Base-by-base conservation (phyloP, 2,329 filamentous ascomycete genomes). In the Sporothrix protearum region DNA sequence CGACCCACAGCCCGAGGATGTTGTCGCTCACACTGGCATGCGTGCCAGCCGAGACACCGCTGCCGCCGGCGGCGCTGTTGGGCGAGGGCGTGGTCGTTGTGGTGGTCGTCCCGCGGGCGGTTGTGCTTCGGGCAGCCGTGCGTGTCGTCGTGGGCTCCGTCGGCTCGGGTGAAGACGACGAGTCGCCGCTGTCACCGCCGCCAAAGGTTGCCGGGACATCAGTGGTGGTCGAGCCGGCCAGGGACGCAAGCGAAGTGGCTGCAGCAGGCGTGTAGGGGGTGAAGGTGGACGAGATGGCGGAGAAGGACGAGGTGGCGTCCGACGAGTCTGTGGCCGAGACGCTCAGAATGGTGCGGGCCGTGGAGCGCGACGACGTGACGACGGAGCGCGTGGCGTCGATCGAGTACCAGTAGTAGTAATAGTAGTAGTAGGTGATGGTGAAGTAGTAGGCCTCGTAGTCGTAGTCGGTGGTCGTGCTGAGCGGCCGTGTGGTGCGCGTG, bases 371-470 rank as follows among this genome's bases (percentile, higher is more conserved):
- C 10, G 73, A 76, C 2, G 76, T 77, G 33, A 77, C 75, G 53
- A 76, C 67, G 9, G 72, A 75, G 51, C 71, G 73, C 12, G 74
- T 72, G 49, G 75, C 75, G 25, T 74, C 70, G 39, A 73, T 59
- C n/a, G 28, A 67, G 74, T 74, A 76, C 69, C 72, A 75, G 74
- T 74, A 77, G 73, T 78, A 77, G 68, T 75, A 77, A 53, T 74
- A 76, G 72, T 76, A 77, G 39, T 70, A 75, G 73, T 73, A 77
- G 39, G 74, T 76, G 28, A 75, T 64, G 22, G 75, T 77, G 64
- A 75, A 77, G 71, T 75, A 75, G 68, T 77, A 77, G 53, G 72
- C 72, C 9, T 55, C 71, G 72, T 71, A 73, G 12, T 69, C 68
- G 25, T 47, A 59, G 16, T 25, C 16, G 22, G 73, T 74, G 12